Evolutionary conservation across 495 filamentous ascomycete genomes (phyloP).

Genomic region (Aspergillus egyptiacus): DNA sequence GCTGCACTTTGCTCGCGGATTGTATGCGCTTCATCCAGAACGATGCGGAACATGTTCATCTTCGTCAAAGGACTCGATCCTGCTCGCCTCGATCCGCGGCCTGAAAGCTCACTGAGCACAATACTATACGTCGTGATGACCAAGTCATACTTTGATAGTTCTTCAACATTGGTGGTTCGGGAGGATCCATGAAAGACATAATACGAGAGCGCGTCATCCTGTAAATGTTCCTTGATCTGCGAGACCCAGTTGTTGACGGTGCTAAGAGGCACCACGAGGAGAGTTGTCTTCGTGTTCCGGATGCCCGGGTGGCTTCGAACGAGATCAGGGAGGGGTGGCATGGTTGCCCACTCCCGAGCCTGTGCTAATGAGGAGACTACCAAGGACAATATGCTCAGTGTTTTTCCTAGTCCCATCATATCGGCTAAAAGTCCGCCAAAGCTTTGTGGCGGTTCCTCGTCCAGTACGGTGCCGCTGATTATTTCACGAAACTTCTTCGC

Average conservation of each 20-base stretch:
- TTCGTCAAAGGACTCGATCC: slow-evolving; percentile 59
- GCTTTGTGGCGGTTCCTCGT: slow-evolving; percentile 60
- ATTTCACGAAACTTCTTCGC: slow-evolving; percentile 65
- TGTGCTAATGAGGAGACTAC: slow-evolving; percentile 55
- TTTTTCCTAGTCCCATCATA: slow-evolving; percentile 98
- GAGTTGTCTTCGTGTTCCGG: slow-evolving; percentile 67
- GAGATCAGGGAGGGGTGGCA: slow-evolving; percentile 23
- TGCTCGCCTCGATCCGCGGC: slow-evolving; percentile 49
- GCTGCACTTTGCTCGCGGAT: slow-evolving; percentile 79
- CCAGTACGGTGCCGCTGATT: slow-evolving; percentile 65
- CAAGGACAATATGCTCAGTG: slow-evolving; percentile 78
- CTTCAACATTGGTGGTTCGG: slow-evolving; percentile 58
- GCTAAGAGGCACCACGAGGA: slow-evolving; percentile 87
- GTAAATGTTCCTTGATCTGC: slow-evolving; percentile 78
- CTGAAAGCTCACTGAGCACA: slow-evolving; percentile 68
- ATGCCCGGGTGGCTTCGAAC: slow-evolving; percentile 41
- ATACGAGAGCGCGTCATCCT: slow-evolving; percentile 52
- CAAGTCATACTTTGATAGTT: slow-evolving; percentile 69
- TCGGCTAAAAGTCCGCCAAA: slow-evolving; percentile 90
- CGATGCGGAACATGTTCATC: slow-evolving; percentile 90
- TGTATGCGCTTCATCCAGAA: slow-evolving; percentile 91
- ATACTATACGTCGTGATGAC: slow-evolving; percentile 90
- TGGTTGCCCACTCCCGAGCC: slow-evolving; percentile 48
- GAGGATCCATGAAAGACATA: slow-evolving; percentile 82
- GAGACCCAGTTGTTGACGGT: slow-evolving; percentile 88